phyloP scores from a whole-genome alignment of 441 rosid species.

The Caryocar brasiliense region DNA sequence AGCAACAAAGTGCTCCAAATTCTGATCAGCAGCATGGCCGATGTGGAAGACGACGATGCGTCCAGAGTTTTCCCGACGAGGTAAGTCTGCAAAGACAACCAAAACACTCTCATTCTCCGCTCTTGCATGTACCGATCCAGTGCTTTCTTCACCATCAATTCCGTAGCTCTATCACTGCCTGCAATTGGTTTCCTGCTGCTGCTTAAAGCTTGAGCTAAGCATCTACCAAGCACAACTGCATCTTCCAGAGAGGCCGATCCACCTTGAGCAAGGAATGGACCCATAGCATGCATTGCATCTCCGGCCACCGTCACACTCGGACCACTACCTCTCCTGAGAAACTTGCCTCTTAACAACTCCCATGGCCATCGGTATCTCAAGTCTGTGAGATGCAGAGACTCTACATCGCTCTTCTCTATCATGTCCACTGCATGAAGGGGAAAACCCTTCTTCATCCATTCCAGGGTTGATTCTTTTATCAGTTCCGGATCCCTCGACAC shows the following conservation, averaged over 20 bases:
- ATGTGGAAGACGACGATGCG: conserved; percentile 12
- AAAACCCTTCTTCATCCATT: conserved; percentile 18
- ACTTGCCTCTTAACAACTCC: conserved; percentile 22
- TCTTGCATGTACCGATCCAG: conserved; percentile 24
- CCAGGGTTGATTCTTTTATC: conserved; percentile 22
- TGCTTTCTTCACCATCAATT: conserved; percentile 15
- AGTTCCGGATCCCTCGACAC: conserved; percentile 14
- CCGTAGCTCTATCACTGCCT: too few relatives aligned
- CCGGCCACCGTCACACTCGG: conserved; percentile 45
- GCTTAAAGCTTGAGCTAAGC: conserved; percentile 24
- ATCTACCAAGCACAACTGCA: conserved; percentile 36
- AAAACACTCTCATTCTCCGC: conserved; percentile 31
- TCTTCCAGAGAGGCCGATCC: conserved; percentile 45
- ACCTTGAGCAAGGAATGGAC: conserved; percentile 54
- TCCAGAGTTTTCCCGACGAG: conserved; percentile 21
- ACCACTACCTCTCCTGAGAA: conserved; percentile 29
- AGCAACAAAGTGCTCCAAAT: conserved; percentile 12
- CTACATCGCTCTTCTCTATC: conserved; percentile 19
- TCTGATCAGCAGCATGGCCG: conserved; percentile 9
- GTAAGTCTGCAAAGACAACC: conserved; percentile 32
- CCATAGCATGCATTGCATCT: conserved; percentile 57
- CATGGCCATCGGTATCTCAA: conserved; percentile 36
- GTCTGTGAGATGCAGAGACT: conserved; percentile 18
- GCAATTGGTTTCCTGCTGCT: neutral
- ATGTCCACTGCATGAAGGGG: conserved; percentile 24